These are phyloP conservation scores for Globisporangium megalacanthum DNA, from an alignment of 352 stramenopile genomes.

Conservation along the genomic window DNA sequence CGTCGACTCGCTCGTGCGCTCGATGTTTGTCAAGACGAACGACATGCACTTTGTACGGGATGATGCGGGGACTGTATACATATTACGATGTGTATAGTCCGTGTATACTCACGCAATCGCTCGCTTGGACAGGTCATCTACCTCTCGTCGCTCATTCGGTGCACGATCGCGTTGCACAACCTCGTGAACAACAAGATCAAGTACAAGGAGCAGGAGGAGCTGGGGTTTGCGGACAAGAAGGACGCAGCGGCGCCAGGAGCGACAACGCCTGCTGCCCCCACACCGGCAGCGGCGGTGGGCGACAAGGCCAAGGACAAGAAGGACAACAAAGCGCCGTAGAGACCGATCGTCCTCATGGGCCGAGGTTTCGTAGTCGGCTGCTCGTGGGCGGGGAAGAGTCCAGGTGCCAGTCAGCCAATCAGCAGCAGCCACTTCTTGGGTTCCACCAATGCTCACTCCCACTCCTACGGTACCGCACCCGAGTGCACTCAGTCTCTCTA, in stretches of 20 bases:
- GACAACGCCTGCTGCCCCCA: constrained; percentile 10
- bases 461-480: too few species aligned
- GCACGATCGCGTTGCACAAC: constrained; percentile 98
- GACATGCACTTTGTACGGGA: constrained; percentile 98
- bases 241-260: constrained; percentile 63
- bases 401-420: too few species aligned
- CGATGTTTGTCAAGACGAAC: constrained; percentile 99
- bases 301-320: constrained; percentile 39
- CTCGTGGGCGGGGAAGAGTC: too few species aligned
- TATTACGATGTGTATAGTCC: not conserved
- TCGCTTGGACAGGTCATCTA: constrained; percentile 89
- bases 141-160: constrained; percentile 95
- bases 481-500: not conserved
- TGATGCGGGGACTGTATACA: constrained; percentile 6
- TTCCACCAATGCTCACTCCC: too few species aligned
- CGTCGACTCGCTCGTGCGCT: constrained; percentile 94
- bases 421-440: too few species aligned
- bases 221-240: constrained; percentile 67
- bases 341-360: not conserved
- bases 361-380: not conserved
- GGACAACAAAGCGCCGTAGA: constrained; percentile 39
- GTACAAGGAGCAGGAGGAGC: constrained; percentile 88
- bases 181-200: constrained; percentile 99
- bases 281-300: not conserved
- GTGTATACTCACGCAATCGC: constrained; percentile 1